phyloP scores from a whole-genome alignment of 768 basidiomycete genomes.

The Lactarius psammicola region DNA sequence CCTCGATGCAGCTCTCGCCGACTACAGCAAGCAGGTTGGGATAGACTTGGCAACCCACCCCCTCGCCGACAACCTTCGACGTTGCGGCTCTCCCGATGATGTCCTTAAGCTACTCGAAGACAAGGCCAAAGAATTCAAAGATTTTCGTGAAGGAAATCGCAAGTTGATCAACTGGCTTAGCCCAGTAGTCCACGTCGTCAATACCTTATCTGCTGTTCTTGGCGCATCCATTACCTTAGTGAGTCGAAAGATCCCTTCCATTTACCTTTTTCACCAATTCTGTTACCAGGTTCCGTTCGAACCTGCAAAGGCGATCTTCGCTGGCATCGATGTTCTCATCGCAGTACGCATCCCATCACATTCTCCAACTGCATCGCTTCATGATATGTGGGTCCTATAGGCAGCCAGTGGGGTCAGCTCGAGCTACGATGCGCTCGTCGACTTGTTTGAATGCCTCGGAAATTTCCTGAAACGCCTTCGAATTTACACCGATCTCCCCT shows the following conservation, averaged over 20 bases:
- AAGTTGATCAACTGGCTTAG: neutral
- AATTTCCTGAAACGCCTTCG: slow-evolving; percentile 6
- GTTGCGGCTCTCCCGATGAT: neutral
- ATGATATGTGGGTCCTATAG: neutral
- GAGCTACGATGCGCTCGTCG: slow-evolving; percentile 1
- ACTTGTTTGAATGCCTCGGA: slow-evolving; percentile 6
- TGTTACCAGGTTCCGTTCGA: neutral
- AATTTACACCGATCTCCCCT: neutral
- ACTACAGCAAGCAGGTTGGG: neutral
- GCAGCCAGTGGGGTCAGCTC: neutral
- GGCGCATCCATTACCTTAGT: neutral
- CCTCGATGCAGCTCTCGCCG: neutral
- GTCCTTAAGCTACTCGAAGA: neutral
- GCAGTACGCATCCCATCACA: neutral
- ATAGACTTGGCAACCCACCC: neutral
- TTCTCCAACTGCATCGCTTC: too few species aligned
- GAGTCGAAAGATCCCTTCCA: neutral
- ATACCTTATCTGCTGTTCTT: neutral
- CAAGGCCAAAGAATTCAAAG: neutral
- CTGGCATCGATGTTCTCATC: slow-evolving; percentile 2
- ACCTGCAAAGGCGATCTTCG: slow-evolving; percentile 7
- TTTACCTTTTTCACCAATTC: neutral
- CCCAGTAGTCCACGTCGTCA: neutral
- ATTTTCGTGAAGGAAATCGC: neutral
- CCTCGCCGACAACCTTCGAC: neutral